These are phyloP conservation scores for Bothriochloa decipiens DNA, from an alignment of 176 grass and related monocot genomes.

Conservation along the genomic window DNA sequence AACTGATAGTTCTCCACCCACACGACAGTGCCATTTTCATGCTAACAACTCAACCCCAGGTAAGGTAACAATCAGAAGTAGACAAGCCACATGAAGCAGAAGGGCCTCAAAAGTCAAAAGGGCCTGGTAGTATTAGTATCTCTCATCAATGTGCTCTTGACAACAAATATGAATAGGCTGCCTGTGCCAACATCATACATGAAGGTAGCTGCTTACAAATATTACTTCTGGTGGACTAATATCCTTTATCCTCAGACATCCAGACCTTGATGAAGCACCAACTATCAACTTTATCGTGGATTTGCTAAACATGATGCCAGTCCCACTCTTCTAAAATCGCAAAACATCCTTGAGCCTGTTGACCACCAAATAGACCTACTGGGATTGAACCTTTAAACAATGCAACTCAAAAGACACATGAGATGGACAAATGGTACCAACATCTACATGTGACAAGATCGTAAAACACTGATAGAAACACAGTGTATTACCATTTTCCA, in stretches of 20 bases:
- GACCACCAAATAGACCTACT: slow-evolving; percentile 11
- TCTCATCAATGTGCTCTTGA: not conserved
- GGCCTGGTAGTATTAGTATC: not conserved
- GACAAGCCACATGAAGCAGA: not conserved
- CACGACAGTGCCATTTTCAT: not conserved
- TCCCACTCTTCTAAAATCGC: not conserved
- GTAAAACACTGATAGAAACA: slow-evolving; percentile 2
- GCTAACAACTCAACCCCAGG: not conserved
- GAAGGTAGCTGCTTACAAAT: slow-evolving; percentile 5
- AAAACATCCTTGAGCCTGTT: slow-evolving; percentile 4
- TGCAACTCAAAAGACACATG: slow-evolving; percentile 36
- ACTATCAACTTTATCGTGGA: slow-evolving; percentile 1
- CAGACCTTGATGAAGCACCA: not conserved
- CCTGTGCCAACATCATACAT: not conserved
- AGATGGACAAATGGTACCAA: slow-evolving; percentile 15
- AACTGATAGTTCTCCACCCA: not conserved
- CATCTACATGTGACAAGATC: not conserved
- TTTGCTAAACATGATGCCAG: not conserved
- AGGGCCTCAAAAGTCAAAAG: not conserved
- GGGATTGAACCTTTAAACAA: slow-evolving; percentile 1
- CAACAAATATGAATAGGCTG: slow-evolving; percentile 6
- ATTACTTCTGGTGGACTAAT: slow-evolving; percentile 9
- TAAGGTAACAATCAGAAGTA: not conserved
- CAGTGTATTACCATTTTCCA: slow-evolving; percentile 5
- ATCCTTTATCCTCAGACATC: slow-evolving; percentile 4